A percentile compares a stretch with the other conserved stretches of the same genome.
These are phyloP conservation scores for Trichomonas tenax DNA, from an alignment of 208 protist species.

Conservation along the genomic window DNA sequence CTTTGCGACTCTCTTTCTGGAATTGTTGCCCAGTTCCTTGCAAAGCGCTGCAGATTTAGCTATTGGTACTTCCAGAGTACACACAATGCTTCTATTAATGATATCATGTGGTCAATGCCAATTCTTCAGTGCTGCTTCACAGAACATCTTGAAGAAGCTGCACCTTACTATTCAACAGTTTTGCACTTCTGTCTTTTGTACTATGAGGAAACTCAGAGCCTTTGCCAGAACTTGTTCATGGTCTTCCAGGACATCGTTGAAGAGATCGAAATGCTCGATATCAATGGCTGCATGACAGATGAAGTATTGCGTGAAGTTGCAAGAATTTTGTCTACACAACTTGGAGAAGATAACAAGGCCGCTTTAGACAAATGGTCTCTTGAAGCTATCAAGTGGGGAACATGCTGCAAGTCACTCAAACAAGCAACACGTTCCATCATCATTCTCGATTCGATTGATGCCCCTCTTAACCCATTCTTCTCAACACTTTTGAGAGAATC, in stretches of 20 bases:
- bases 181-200: neutral
- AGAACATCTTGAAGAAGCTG: neutral
- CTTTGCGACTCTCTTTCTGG: neutral
- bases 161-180: neutral
- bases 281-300: neutral
- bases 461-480: neutral
- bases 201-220: neutral
- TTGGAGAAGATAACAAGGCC: neutral
- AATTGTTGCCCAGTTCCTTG: neutral
- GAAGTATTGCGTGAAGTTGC: neutral
- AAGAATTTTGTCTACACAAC: neutral
- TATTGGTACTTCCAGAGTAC: neutral
- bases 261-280: neutral
- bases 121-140: neutral
- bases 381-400: neutral
- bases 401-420: neutral
- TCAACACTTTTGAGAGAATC: neutral
- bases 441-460: neutral
- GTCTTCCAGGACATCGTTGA: neutral
- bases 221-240: neutral
- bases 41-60: neutral
- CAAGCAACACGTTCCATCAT: neutral
- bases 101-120: neutral
- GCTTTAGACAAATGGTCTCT: neutral
- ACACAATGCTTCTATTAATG: neutral